Evolutionary conservation across 208 protist genomes (phyloP).

Genomic region (Trypanosoma mega): DNA sequence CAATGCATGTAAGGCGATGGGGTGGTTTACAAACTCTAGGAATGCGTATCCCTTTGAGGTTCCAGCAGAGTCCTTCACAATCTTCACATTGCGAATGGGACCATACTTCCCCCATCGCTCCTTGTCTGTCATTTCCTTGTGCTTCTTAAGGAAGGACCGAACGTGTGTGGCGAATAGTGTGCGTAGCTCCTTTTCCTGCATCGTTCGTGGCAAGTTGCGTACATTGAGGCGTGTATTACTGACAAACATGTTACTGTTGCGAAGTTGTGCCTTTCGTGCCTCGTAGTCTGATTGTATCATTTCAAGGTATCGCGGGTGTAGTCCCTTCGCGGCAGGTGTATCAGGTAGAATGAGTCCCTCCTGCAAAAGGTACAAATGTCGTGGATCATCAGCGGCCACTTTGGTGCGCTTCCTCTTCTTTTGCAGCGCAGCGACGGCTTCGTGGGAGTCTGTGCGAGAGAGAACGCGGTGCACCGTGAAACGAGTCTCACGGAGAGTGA

Average conservation of each 20-base stretch:
- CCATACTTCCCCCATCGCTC: slow-evolving; percentile 89
- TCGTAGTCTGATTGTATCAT: slow-evolving; percentile 89
- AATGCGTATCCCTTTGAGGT: slow-evolving; percentile 90
- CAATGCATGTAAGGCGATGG: slow-evolving; percentile 81
- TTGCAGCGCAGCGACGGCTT: slow-evolving; percentile 60
- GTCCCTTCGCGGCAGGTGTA: slow-evolving; percentile 68
- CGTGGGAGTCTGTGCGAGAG: slow-evolving; percentile 78
- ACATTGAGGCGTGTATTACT: slow-evolving; percentile 89
- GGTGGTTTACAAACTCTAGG: slow-evolving; percentile 92
- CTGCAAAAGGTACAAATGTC: slow-evolving; percentile 86
- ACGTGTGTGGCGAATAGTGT: slow-evolving; percentile 72
- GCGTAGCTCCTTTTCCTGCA: slow-evolving; percentile 88
- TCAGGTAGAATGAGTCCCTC: slow-evolving; percentile 84
- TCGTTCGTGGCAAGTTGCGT: slow-evolving; percentile 86
- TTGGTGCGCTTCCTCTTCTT: slow-evolving; percentile 92
- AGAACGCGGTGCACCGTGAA: slow-evolving; percentile 86
- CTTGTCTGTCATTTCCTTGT: slow-evolving; percentile 69
- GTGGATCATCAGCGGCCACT: slow-evolving; percentile 85
- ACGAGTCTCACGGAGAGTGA: slow-evolving; percentile 78
- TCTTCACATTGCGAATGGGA: slow-evolving; percentile 83
- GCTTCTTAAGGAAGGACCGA: slow-evolving; percentile 70
- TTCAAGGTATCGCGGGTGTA: slow-evolving; percentile 78
- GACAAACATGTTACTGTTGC: slow-evolving; percentile 91
- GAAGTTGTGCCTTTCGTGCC: slow-evolving; percentile 77
- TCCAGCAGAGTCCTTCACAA: slow-evolving; percentile 82